Base-by-base conservation (phyloP, 1,284 basidiomycete species). In the Irpex rosettiformis region DNA sequence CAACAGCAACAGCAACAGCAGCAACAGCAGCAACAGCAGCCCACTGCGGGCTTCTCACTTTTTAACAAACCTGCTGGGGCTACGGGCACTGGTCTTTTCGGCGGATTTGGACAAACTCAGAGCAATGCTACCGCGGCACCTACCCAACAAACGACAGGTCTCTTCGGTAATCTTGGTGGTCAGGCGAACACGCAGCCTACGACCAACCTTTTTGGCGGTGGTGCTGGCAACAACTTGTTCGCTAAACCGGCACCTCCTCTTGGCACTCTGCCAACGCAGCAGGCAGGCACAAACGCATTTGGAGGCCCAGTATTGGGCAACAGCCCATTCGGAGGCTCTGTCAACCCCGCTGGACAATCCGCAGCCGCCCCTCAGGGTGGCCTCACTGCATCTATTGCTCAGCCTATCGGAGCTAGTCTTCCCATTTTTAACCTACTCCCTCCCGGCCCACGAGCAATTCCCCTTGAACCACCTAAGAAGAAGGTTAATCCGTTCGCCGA, bases 381-480 rank as follows among this genome's bases (percentile, higher is more conserved):
- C 0, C 76, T 96, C 57, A 91, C 86, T 11, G 91, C 93, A 0
- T 94, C 93, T 8, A 92, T 98, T 67, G 89, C 91, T 52, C 88
- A 94, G 69, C 95, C 96, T 0, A 95, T 98, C 70, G 91, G 91
- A 45, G 82, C 86, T 59, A 94, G 93, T 69, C 77, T 92, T 42
- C 86, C 88, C 1, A 85, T 91, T 51, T 91, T 90, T 66, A 83
- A 81, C 56, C 79, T 91, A 78, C 82, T 92, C 30, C 84, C 88
- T 22, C 80, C 86, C 22, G 85, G 86, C 21, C 85, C 87, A 3
- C 83, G 83, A 42, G 77, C 84, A 1, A 71, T 86, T 55, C 75
- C 81, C 29, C 72, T 87, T 1, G 87, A 89, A 24, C 79, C 78
- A 59, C 79, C 81, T 25, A 91, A 90, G 75, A 92, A 90, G 75